Conservation (phyloP, 2,329 filamentous ascomycete genomes). For the Onygenales sp. region DNA sequence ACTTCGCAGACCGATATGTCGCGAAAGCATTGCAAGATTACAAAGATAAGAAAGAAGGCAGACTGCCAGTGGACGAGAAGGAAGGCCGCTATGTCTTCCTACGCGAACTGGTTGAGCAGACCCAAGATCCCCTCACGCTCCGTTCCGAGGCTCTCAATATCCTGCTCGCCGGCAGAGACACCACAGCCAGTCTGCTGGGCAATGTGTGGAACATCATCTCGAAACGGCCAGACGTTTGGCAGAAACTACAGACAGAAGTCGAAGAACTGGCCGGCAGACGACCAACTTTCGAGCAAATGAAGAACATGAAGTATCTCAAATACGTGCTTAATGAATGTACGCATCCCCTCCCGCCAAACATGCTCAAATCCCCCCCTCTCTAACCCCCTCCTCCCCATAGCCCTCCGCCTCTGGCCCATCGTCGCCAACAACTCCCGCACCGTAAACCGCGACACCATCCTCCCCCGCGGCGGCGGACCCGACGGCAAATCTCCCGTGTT, state of each 20-base stretch:
- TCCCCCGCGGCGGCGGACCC: constrained; percentile 54
- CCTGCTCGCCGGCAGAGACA: constrained; percentile 73
- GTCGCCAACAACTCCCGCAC: constrained; percentile 71
- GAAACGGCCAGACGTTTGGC: constrained; percentile 56
- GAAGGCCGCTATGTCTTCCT: constrained; percentile 47
- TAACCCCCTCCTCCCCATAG: neutral
- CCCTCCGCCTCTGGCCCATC: constrained; percentile 64
- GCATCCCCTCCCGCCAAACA: neutral
- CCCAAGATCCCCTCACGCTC: constrained; percentile 36
- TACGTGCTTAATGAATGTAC: constrained; percentile 60
- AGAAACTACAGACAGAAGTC: constrained; percentile 66
- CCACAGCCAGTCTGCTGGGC: constrained; percentile 69
- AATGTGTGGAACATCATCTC: constrained; percentile 77
- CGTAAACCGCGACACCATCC: constrained; percentile 61
- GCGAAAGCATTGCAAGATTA: constrained; percentile 16
- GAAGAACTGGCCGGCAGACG: constrained; percentile 52
- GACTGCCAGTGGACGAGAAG: constrained; percentile 9
- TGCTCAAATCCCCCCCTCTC: neutral
- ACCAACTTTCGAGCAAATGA: constrained; percentile 69
- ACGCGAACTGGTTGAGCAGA: constrained; percentile 44
- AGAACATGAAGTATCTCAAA: constrained; percentile 73
- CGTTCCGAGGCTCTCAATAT: constrained; percentile 53
- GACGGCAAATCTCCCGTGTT: constrained; percentile 38
- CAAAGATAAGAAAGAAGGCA: constrained; percentile 14
- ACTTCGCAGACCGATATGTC: constrained; percentile 19